Evolutionary conservation across 2,329 filamentous ascomycete genomes (phyloP).

Genomic region (Aspergillus bombycis): DNA sequence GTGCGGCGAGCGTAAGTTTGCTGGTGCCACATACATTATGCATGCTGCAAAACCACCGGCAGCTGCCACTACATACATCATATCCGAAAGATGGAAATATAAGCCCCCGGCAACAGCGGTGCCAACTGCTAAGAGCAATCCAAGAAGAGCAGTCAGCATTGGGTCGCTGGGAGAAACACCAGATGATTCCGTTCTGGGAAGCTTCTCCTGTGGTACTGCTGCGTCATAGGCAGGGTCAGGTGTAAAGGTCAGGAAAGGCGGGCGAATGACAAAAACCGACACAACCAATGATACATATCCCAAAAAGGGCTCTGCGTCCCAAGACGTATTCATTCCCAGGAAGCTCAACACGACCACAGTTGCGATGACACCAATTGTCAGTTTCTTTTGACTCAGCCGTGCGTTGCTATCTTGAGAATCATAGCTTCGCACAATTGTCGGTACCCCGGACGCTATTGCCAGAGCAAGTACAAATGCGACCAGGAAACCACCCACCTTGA

Average conservation of each 20-base stretch:
- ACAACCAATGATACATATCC: conserved; percentile 53
- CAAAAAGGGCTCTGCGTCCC: conserved; percentile 43
- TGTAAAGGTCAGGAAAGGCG: conserved; percentile 42
- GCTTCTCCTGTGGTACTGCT: conserved; percentile 22
- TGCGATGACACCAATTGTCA: conserved; percentile 30
- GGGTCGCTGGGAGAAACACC: conserved; percentile 28
- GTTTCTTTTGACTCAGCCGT: conserved; percentile 31
- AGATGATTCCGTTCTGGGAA: conserved; percentile 9
- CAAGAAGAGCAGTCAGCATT: conserved; percentile 32
- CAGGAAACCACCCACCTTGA: conserved; percentile 58
- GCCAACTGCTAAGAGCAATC: conserved; percentile 28
- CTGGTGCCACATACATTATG: conserved; percentile 29
- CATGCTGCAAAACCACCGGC: conserved; percentile 31
- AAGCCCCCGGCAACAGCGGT: conserved; percentile 25
- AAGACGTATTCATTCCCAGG: conserved; percentile 33
- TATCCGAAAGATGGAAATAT: conserved; percentile 26
- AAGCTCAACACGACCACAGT: conserved; percentile 29
- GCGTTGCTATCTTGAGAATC: conserved; percentile 19
- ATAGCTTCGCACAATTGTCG: conserved; percentile 24
- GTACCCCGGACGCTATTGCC: conserved; percentile 50
- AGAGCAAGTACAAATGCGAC: conserved; percentile 57
- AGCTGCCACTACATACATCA: conserved; percentile 27
- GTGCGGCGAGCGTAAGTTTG: conserved; percentile 29
- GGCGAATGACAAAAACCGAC: conserved; percentile 54
- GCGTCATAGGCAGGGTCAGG: conserved; percentile 11